These are phyloP conservation scores for Knufia fluminis DNA, from an alignment of 2,329 filamentous ascomycete genomes.

Conservation along the genomic window DNA sequence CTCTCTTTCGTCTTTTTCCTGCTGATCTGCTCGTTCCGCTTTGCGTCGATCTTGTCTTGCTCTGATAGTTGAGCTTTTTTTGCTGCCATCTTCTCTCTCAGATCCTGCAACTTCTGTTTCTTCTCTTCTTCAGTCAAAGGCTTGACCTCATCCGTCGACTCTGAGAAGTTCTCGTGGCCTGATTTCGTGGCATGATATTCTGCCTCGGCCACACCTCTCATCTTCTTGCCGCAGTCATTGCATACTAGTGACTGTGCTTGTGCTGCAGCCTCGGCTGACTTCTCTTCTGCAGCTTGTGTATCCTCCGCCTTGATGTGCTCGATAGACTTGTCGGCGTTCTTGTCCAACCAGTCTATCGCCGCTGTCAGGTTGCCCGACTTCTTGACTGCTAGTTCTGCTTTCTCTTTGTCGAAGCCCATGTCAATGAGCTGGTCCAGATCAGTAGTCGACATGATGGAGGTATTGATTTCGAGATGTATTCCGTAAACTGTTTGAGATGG, in stretches of 20 bases:
- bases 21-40: constrained; percentile 76
- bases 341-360: constrained; percentile 89
- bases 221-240: constrained; percentile 90
- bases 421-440: constrained; percentile 54
- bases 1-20: constrained; percentile 82
- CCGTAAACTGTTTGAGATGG: too few relatives aligned
- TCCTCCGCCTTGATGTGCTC: constrained; percentile 65
- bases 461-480: too few relatives aligned
- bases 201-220: constrained; percentile 70
- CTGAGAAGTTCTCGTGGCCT: constrained; percentile 81
- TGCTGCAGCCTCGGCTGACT: constrained; percentile 57
- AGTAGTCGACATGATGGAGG: constrained; percentile 23
- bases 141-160: constrained; percentile 86
- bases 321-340: constrained; percentile 76
- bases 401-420: constrained; percentile 73
- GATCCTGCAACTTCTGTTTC: constrained; percentile 64
- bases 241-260: constrained; percentile 75
- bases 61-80: constrained; percentile 62
- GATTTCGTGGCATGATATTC: constrained; percentile 88
- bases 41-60: constrained; percentile 70
- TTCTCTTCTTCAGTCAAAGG: constrained; percentile 90
- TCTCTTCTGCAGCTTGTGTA: constrained; percentile 48
- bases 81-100: constrained; percentile 60
- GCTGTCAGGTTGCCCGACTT: constrained; percentile 75
- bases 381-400: constrained; percentile 74